phyloP scores from a whole-genome alignment of 2,329 filamentous ascomycete species.

The Phyllosticta capitalensis region DNA sequence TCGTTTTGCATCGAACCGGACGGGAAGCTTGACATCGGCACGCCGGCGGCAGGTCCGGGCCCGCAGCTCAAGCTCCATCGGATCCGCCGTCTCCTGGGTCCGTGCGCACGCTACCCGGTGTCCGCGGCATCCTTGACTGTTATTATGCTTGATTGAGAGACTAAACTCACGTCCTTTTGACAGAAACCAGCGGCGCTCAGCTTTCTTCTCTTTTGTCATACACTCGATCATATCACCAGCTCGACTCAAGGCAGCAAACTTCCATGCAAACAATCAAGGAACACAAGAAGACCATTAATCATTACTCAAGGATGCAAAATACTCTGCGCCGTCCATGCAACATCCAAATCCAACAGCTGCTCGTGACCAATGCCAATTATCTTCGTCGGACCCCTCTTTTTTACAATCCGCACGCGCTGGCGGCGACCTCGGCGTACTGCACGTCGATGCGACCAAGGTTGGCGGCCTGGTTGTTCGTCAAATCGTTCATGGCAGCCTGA shows the following conservation, averaged over 20 bases:
- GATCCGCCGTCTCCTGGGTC: background rate
- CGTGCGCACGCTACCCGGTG: background rate
- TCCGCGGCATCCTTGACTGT: background rate
- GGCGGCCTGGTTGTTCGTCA: slow-evolving; percentile 36
- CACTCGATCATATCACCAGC: background rate
- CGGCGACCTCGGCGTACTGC: slow-evolving; percentile 26
- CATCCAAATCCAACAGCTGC: background rate
- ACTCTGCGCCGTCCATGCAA: background rate
- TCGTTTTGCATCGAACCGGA: background rate
- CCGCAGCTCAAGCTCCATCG: too few relatives aligned
- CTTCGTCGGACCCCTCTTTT: background rate
- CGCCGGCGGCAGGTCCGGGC: background rate
- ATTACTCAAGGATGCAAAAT: background rate
- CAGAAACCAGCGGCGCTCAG: background rate
- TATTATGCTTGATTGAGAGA: background rate
- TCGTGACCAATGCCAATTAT: slow-evolving; percentile 15
- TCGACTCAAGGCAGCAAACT: background rate
- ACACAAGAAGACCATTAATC: background rate
- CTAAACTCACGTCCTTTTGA: background rate
- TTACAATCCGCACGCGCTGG: slow-evolving; percentile 26
- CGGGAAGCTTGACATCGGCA: background rate
- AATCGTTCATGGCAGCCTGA: slow-evolving; percentile 36
- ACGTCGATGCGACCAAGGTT: slow-evolving; percentile 37
- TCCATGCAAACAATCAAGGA: background rate
- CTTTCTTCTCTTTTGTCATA: background rate